These are phyloP conservation scores for Nemania diffusa DNA, from an alignment of 2,329 filamentous ascomycete genomes.

Conservation along the genomic window DNA sequence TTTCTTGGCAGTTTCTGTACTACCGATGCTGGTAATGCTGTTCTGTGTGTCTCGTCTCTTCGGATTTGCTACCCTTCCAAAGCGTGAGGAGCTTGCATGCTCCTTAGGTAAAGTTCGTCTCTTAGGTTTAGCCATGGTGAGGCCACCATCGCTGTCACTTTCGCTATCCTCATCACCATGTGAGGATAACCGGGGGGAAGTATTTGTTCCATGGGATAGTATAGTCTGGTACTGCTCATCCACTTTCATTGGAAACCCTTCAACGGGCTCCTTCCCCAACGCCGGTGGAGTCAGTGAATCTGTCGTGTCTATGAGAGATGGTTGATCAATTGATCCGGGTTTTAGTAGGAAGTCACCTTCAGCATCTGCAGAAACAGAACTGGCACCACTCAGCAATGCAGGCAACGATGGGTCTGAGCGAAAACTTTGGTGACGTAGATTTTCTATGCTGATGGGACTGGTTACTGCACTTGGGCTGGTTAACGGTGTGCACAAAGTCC, in stretches of 20 bases:
- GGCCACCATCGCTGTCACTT: constrained; percentile 65
- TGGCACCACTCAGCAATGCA: constrained; percentile 70
- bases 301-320: constrained; percentile 61
- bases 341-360: constrained; percentile 68
- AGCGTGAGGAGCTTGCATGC: constrained; percentile 45
- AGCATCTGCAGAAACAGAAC: constrained; percentile 70
- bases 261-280: constrained; percentile 57
- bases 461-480: constrained; percentile 66
- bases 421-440: constrained; percentile 58
- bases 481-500: constrained; percentile 60
- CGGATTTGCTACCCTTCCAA: constrained; percentile 50
- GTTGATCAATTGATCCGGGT: constrained; percentile 58
- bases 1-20: constrained; percentile 73
- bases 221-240: constrained; percentile 45
- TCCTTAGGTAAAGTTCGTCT: constrained; percentile 54
- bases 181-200: constrained; percentile 39
- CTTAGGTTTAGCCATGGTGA: constrained; percentile 64
- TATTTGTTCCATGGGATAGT: constrained; percentile 36
- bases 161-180: constrained; percentile 62
- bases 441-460: constrained; percentile 58
- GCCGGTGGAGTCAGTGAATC: constrained; percentile 67
- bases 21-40: constrained; percentile 68
- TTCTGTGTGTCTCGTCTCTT: constrained; percentile 68
- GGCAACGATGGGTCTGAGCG: constrained; percentile 73
- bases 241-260: constrained; percentile 59